Percentiles rank a stretch among this genome's conserved stretches.
Evolutionary conservation across 1,139 yeast species (phyloP).

Genomic region (Yamadazyma atmosphaerica): DNA sequence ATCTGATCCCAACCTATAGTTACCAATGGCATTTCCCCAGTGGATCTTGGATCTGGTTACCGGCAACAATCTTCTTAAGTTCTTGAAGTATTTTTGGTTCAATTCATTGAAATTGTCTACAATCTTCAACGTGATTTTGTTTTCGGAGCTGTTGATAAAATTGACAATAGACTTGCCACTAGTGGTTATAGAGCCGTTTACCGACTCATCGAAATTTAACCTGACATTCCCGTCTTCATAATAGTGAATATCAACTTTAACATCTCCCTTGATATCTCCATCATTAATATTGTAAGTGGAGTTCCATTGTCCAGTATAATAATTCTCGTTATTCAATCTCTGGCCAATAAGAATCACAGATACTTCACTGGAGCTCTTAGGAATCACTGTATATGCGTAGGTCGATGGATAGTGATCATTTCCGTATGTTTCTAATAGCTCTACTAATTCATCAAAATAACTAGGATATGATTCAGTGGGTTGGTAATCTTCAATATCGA

Average conservation of each 20-base stretch:
- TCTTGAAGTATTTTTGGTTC: constrained; percentile 80
- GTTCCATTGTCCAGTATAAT: constrained; percentile 89
- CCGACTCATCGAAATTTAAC: constrained; percentile 55
- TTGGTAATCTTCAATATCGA: constrained; percentile 50
- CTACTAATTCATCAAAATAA: constrained; percentile 30
- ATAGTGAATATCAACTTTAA: constrained; percentile 80
- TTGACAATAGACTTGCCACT: constrained; percentile 38
- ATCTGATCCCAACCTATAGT: constrained; percentile 85
- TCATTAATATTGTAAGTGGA: constrained; percentile 57
- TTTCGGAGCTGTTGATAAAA: constrained; percentile 61
- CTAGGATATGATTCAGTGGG: constrained; percentile 26
- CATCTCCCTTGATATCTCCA: constrained; percentile 48
- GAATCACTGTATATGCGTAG: constrained; percentile 46
- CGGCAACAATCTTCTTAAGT: constrained; percentile 86
- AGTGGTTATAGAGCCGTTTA: constrained; percentile 19
- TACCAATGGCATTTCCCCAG: constrained; percentile 94
- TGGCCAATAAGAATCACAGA: constrained; percentile 65
- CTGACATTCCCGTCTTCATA: constrained; percentile 96
- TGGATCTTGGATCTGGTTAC: constrained; percentile 87
- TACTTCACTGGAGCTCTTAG: constrained; percentile 26
- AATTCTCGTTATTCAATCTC: constrained; percentile 72
- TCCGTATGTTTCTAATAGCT: constrained; percentile 40
- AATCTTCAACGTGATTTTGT: constrained; percentile 56
- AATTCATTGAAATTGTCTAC: constrained; percentile 66
- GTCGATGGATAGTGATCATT: constrained; percentile 54